Conservation (phyloP, 768 basidiomycete species). For the Boletus reticuloceps region DNA sequence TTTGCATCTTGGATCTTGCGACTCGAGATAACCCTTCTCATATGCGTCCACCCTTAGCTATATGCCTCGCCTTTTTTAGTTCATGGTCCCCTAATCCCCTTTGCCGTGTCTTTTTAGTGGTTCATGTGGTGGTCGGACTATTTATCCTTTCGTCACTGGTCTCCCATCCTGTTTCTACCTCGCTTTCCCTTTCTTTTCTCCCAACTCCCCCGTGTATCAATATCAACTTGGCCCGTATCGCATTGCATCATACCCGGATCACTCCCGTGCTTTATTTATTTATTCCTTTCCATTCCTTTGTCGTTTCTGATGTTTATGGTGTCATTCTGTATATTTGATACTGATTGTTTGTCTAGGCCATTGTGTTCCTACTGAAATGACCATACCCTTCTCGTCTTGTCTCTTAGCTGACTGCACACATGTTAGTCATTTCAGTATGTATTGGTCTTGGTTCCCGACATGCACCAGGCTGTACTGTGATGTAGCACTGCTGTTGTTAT, state of each 20-base stretch:
- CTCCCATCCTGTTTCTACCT: not conserved
- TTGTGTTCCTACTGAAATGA: conserved; percentile 26
- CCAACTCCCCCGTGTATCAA: conserved; percentile 27
- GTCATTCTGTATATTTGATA: conserved; percentile 21
- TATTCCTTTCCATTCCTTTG: not conserved
- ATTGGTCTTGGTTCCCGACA: too few species aligned
- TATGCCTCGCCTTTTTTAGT: conserved; percentile 23
- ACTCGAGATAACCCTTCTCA: conserved; percentile 24
- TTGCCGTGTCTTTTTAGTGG: conserved; percentile 29
- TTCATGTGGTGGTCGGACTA: conserved; percentile 16
- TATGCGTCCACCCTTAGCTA: conserved; percentile 15
- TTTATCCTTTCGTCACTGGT: conserved; percentile 15
- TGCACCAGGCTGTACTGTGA: too few species aligned
- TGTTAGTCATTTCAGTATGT: too few species aligned
- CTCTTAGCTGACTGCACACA: too few species aligned
- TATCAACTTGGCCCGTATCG: conserved; percentile 30
- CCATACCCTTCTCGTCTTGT: conserved; percentile 20
- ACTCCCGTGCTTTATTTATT: conserved; percentile 24
- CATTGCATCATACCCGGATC: conserved; percentile 31
- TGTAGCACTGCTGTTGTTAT: too few species aligned
- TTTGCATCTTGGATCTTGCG: conserved; percentile 44
- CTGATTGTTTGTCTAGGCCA: conserved; percentile 17
- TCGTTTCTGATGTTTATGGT: conserved; percentile 29
- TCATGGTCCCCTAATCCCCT: conserved; percentile 20
- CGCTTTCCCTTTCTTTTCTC: not conserved